Percentiles rank a stretch among this genome's conserved stretches.
phyloP scores from a whole-genome alignment of 179 eudicot species.

The Spinacia oleracea region DNA sequence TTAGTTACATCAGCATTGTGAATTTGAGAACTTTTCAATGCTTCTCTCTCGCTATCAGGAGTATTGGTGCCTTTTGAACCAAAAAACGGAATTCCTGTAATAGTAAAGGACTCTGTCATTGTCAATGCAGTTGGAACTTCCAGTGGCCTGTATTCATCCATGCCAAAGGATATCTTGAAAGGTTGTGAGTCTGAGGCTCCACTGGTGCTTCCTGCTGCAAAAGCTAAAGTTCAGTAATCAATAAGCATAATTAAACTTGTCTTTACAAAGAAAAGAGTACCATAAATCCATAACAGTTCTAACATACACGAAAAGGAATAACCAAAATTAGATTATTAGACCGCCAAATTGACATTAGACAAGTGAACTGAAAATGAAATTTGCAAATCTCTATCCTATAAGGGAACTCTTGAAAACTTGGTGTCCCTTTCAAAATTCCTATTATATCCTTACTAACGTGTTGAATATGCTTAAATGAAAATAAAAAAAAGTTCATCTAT shows the following conservation, averaged over 20 bases:
- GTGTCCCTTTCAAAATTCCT: too few relatives aligned
- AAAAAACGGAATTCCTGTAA: constrained; percentile 7
- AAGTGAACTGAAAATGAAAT: not conserved
- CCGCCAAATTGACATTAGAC: too few relatives aligned
- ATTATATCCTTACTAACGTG: too few relatives aligned
- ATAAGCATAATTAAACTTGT: not conserved
- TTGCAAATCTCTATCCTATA: too few relatives aligned
- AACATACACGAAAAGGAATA: not conserved
- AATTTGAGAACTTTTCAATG: not conserved
- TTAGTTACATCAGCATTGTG: not conserved
- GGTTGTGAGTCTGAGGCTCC: not conserved
- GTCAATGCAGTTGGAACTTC: not conserved
- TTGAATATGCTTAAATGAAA: too few relatives aligned
- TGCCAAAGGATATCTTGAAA: constrained; percentile 7
- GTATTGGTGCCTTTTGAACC: constrained; percentile 7
- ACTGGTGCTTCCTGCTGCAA: constrained; percentile 16
- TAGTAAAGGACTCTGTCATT: not conserved
- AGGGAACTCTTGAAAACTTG: too few relatives aligned
- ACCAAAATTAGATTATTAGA: not conserved
- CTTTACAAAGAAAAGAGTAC: not conserved
- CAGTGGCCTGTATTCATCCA: constrained; percentile 3
- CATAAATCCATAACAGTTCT: not conserved
- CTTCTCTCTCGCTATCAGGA: constrained; percentile 13
- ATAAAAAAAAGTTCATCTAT: too few relatives aligned
- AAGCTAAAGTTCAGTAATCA: not conserved